Base-by-base conservation (phyloP, 202 grass and related monocot species). In the Carex sylvatica region DNA sequence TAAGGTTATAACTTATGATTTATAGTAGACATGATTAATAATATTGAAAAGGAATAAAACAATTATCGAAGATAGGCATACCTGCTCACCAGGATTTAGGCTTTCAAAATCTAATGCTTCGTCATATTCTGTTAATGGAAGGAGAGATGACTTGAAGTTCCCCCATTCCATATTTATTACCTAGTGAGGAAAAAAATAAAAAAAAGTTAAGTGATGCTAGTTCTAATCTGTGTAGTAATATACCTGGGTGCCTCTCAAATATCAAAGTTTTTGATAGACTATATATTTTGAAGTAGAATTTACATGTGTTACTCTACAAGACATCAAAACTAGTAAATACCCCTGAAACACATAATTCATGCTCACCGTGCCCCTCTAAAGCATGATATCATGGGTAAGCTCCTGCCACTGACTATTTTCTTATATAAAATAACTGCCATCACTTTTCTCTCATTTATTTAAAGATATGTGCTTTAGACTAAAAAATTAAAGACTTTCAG, bases 101-200 rank as follows among this genome's bases (percentile, higher is more conserved):
- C 93, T 91, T 83, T 90, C 91, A 60, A 71, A 70, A 89, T 97
- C 88, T 85, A 97, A 87, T 16, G 77, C 86, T 83, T 85, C 82
- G 58, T 91, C 91, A 80, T 87, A 97, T 79, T 97, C 91, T 68
- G 88, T 94, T 59, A 92, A 40, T 60, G 94, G 88, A 85, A 97
- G 94, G 83, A 92, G 91, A 58, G 91, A 89, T 35, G 88, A 94
- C 86, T 78, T 90, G 44, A 97, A 97, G 83, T 94, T 92, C 6
- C 89, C 94, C 91, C 94, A 94, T 76, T 97, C 94, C 91, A 92
- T 94, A 74, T 97, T 92, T 87, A 97, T 92, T 82, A 92, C 89
- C 91, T 93, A 64, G 49, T 16, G 46, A 76, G 65, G 86, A 54
- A 6, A 81, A 11, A 86, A 5, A 84, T 42, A 24, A 53, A 56